Base-by-base conservation (phyloP, 2,329 filamentous ascomycete genomes). In the Ophiostoma triangulosporum region DNA sequence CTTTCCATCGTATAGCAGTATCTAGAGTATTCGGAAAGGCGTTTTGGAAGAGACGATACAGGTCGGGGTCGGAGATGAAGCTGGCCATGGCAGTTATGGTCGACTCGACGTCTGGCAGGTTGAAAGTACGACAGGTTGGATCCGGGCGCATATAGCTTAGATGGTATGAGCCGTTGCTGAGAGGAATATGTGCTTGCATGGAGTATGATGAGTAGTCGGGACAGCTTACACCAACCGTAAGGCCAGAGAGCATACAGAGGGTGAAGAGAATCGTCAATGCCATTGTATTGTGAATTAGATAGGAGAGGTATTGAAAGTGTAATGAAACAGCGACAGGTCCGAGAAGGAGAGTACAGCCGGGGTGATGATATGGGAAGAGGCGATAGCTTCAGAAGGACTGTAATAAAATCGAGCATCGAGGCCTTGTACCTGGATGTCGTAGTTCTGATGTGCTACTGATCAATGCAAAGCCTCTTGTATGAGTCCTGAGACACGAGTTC, bases 131-230 rank as follows among this genome's bases (percentile, higher is more conserved):
- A 65, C 90, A 96, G 61, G 78, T 76, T 51, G 76, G 71, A 1
- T 76, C 75, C 0, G 91, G 91, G 27, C 91, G 79, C 70, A 94
- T 88, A 65, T 78, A 94, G 1, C 88, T 84, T 8, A 95, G 79
- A 54, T 78, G 72, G 64, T 93, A 77, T 7, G 79, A 80, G 12
- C 91, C 90, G n/a, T 76, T 69, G 59, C 87, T 94, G 61, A 82
- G 81, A 1, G 91, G 91, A 33, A 75, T 70, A 64, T 91, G 85
- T 5, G 66, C 68, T 54, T 73, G 64, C 57, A 70, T 72, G 1
- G 83, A 73, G 65, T 84, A 86, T 48, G 69, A 64, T 17, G 73
- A 72, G 64, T 86, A 87, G 63, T 86, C 80, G 2, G 83, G 83
- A 66, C 83, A 87, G 48, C 54, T 48, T 15, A 31, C 45, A 1